Evolutionary conservation across 2,329 filamentous ascomycete species (phyloP).

Genomic region (Cryoendolithus antarcticus): DNA sequence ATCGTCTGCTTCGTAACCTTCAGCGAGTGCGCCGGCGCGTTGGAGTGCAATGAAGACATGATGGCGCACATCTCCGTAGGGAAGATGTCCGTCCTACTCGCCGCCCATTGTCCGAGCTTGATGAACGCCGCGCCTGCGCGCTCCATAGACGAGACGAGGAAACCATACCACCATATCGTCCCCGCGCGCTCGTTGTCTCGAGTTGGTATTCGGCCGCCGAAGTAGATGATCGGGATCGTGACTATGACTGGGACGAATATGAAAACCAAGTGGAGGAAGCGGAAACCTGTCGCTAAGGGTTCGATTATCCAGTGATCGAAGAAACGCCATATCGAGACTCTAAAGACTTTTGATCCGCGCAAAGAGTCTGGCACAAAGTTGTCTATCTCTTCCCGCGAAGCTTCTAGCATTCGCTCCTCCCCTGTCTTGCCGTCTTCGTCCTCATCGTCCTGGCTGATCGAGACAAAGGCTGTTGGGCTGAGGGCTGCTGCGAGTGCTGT

Average conservation of each 20-base stretch:
- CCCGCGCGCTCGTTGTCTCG: conserved; percentile 66
- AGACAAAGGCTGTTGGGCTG: conserved; percentile 47
- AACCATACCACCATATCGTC: conserved; percentile 88
- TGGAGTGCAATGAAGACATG: conserved; percentile 90
- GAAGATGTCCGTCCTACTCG: conserved; percentile 91
- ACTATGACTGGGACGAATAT: conserved; percentile 88
- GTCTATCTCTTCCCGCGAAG: conserved; percentile 63
- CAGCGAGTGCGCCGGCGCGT: conserved; percentile 85
- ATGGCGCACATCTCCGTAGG: conserved; percentile 80
- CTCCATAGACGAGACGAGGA: conserved; percentile 83
- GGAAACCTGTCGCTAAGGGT: conserved; percentile 70
- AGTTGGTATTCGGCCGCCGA: conserved; percentile 52
- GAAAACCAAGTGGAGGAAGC: conserved; percentile 74
- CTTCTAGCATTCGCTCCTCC: conserved; percentile 77
- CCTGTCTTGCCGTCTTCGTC: conserved; percentile 49
- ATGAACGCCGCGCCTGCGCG: conserved; percentile 90
- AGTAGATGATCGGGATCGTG: conserved; percentile 66
- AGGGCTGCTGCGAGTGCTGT: conserved; percentile 28
- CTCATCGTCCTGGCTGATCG: conserved; percentile 38
- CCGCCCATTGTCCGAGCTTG: conserved; percentile 98
- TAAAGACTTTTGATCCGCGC: conserved; percentile 44
- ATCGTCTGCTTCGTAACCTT: conserved; percentile 68
- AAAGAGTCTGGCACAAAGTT: conserved; percentile 54
- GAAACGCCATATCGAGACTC: conserved; percentile 50
- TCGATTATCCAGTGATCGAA: conserved; percentile 65